Evolutionary conservation across 345 rosid species (phyloP).

Genomic region (Hibiscus mutabilis): DNA sequence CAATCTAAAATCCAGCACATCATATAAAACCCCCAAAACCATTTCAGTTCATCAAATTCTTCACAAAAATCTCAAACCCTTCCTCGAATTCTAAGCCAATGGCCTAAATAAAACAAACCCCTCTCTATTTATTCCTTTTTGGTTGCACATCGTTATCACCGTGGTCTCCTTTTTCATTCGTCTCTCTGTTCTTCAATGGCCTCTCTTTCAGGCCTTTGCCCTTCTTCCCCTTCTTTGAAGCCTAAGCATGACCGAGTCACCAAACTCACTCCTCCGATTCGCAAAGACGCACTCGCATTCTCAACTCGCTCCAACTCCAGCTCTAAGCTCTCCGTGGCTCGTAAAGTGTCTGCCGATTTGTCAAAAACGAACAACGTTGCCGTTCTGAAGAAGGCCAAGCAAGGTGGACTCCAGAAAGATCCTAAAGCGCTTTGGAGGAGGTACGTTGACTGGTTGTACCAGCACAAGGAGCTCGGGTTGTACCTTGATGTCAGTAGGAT

Average conservation of each 20-base stretch:
- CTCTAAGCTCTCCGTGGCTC: constrained; percentile 40
- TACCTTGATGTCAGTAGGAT: constrained; percentile 81
- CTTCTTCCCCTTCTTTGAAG: constrained; percentile 21
- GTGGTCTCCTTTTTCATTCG: constrained; percentile 19
- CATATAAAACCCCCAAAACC: background rate
- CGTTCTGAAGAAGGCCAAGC: constrained; percentile 16
- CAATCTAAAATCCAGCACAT: background rate
- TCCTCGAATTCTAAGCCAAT: background rate
- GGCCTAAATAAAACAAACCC: background rate
- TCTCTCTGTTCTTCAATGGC: constrained; percentile 34
- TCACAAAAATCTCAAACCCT: background rate
- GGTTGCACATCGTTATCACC: constrained; percentile 1
- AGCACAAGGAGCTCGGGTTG: constrained; percentile 81
- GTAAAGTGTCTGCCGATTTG: constrained; percentile 45
- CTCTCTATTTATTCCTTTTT: background rate
- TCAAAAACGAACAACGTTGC: constrained; percentile 9
- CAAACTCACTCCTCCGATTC: constrained; percentile 19
- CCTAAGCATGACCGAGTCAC: constrained; percentile 14
- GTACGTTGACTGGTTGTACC: constrained; percentile 89
- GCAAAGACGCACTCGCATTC: constrained; percentile 33
- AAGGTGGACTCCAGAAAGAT: constrained; percentile 56
- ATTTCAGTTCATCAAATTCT: background rate
- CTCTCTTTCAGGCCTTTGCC: constrained; percentile 38
- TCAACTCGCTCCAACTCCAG: constrained; percentile 26
- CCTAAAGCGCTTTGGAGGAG: constrained; percentile 62